Base-by-base conservation (phyloP, 257 asterid species). In the Ilex aquifolium region DNA sequence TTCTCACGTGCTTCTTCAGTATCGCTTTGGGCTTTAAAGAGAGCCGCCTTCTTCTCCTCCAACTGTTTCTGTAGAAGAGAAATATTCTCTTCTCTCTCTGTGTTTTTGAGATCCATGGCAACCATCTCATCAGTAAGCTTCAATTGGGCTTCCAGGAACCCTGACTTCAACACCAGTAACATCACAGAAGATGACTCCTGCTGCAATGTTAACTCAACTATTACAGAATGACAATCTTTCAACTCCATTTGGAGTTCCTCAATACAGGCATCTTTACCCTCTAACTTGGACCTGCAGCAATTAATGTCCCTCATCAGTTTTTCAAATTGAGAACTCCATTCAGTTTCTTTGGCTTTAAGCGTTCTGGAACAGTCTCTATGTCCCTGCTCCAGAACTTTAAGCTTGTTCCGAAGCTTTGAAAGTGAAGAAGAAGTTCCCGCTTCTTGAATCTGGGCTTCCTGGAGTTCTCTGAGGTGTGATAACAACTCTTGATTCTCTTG, bases 401-500 rank as follows among this genome's bases (percentile, higher is more conserved):
- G 88, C 72, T 85, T 92, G 74, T 69, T 82, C 60, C 82, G 88
- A 70, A 83, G 82, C 82, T 87, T 88, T 16, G 95, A 71, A 56
- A 78, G 59, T 15, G 98, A 81, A 63, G 88, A 84, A 63, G 82
- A 68, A 73, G 70, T 70, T 63, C 88, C 83, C 36, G 85, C 81
- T 69, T 74, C 88, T 53, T 75, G 88, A 73, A 89, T 92, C 72
- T 72, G 85, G 68, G 82, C 72, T 82, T 85, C 95, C 80, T 82
- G 99, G 62, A 85, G 71, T 70, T 84, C 95, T 75, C 78, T 92
- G 13, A 92, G 53, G 27, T 86, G 74, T 31, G 40, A 51, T 72
- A 75, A 62, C 71, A 87, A 21, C 59, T 89, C 99, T 66, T 77
- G 72, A 70, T 85, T 92, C 68, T 89, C 99, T 72, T 77, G 91